Base-by-base conservation (phyloP, 495 filamentous ascomycete genomes). In the Alectoria sarmentosa region DNA sequence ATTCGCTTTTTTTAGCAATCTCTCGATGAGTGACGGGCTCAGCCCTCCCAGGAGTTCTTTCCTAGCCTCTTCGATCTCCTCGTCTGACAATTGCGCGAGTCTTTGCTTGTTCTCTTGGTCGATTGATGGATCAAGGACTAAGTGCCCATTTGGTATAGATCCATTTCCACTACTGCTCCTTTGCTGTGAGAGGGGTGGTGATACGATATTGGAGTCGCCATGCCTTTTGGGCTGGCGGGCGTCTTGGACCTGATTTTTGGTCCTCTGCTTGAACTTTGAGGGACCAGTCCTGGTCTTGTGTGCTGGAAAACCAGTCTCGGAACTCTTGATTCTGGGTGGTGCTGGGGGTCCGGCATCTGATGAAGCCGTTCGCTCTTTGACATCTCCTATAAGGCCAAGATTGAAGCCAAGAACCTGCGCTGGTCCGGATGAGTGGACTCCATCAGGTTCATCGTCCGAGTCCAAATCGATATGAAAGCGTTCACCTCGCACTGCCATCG, bases 231-330 rank as follows among this genome's bases (percentile, higher is more conserved):
- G n/a, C 23, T 41, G 44, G 14, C 19, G 37, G 5, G n/a, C 2
- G 4, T 55, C 26, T 19, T 23, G 2, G 21, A 17, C 11, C 10
- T 21, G 54, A 17, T 23, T 17, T 34, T 66, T 42, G 32, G 36
- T 42, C 30, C 36, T 42, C 21, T 61, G 62, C 42, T 64, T 65
- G 52, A 65, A 70, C 14, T 28, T 54, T 9, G 62, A 65, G 28
- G 62, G 34, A 21, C n/a, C 62, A 13, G 44, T 56, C 17, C 93
- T 86, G 70, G 88, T 92, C 71, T 88, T 92, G 76, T 89, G 92
- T 52, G 83, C 84, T 34, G 94, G 94, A 66, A 97, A 98, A 1
- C 93, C 94, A n/a, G 81, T 86, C 8, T 82, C 71, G 30, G 83
- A 80, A 28, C 70, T 73, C 46, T 83, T 83, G 23, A 82, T 74